These are phyloP conservation scores for Trematosphaeria pertusa DNA, from an alignment of 2,329 filamentous ascomycete genomes.

Conservation along the genomic window DNA sequence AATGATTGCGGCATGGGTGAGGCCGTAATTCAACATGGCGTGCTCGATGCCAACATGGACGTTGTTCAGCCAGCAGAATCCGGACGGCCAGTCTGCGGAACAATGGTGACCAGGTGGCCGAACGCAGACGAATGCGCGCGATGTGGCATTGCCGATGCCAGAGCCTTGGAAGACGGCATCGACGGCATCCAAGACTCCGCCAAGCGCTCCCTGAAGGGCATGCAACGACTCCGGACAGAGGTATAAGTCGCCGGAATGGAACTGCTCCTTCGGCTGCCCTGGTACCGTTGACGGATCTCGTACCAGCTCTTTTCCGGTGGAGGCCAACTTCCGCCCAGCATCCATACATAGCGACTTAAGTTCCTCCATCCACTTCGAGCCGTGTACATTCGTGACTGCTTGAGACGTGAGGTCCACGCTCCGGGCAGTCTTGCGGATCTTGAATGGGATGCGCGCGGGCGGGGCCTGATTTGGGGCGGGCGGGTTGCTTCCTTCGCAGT, in stretches of 20 bases:
- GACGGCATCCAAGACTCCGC: conserved; percentile 91
- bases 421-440: conserved; percentile 81
- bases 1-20: conserved; percentile 85
- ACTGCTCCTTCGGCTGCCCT: conserved; percentile 63
- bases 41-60: conserved; percentile 97
- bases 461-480: conserved; percentile 69
- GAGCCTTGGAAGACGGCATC: conserved; percentile 76
- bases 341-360: conserved; percentile 82
- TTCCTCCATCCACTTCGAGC: conserved; percentile 91
- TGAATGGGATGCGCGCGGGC: conserved; percentile 74
- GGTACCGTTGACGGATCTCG: conserved; percentile 51
- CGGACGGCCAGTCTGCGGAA: conserved; percentile 85
- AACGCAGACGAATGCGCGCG: conserved; percentile 87
- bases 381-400: conserved; percentile 90
- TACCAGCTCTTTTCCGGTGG: conserved; percentile 78
- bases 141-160: conserved; percentile 60
- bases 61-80: conserved; percentile 99
- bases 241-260: conserved; percentile 92
- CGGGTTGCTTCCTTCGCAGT: conserved; percentile 73
- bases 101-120: conserved; percentile 96
- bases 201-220: conserved; percentile 88
- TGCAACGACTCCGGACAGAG: conserved; percentile 84
- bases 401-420: conserved; percentile 73
- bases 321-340: conserved; percentile 78
- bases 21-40: conserved; percentile 78